Evolutionary conservation across 106 monocot genomes (phyloP), one percentile per base, ranked within the genome.

Genomic region (Hemerocallis citrina): DNA sequence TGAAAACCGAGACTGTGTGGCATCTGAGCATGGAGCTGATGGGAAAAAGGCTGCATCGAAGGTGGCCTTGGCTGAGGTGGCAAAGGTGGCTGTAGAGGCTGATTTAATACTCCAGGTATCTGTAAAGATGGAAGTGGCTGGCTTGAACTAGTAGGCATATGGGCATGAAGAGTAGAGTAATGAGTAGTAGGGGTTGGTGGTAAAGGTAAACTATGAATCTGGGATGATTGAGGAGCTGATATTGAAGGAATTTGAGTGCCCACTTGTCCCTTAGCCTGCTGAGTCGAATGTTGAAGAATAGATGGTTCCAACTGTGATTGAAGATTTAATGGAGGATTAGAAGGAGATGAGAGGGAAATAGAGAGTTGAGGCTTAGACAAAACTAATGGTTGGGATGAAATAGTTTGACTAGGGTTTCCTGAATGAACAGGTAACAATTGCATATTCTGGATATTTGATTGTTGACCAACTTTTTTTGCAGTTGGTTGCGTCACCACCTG

Each of bases 11-110:
- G 65, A 59, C 44, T 61, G 19, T 74, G 77, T 28, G 84, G 77
- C 73, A 77, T 71, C 65, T 83, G 94, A 22, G 83, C 30, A 61
- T 79, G 76, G n/a, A 77, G 66, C n/a, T n/a, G n/a, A 15, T 81
- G 70, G 11, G 64, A 34, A 59, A 82, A 82, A 33, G 62, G 64
- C 32, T 71, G 93, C 75, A 82, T 59, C 17, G 65, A 57, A 59
- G 79, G 86, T 69, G 84, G 86, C 72, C 96, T 81, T 55, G 71
- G 89, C 27, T 81, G 83, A 16, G 75, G 80, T 19, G 82, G 85
- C 69, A 89, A 41, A 61, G 80, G 78, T 15, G 82, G 80, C 55
- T 89, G 90, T 39, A 76, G 55, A 24, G 76, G 81, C 66, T 91
- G 96, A 72, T 79, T 77, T 44, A 81, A 52, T 41, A 76, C 27